Percentiles rank a stretch among this genome's conserved stretches.
These are phyloP conservation scores for Knoxia roxburghii DNA, from an alignment of 257 asterid genomes.

Conservation along the genomic window DNA sequence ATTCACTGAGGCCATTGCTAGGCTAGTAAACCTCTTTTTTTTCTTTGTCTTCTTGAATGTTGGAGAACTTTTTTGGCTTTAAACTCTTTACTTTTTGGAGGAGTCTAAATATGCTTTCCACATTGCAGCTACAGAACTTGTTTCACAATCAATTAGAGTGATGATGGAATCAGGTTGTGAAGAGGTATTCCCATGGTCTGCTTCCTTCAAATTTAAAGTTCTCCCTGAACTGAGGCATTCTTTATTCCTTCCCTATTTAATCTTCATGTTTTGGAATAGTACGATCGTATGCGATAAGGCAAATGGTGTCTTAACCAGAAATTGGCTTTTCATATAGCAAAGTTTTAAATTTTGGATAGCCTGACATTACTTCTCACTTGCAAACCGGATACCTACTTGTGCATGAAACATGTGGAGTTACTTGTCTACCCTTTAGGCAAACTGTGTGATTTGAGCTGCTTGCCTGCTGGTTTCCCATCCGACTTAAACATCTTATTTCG, in stretches of 20 bases:
- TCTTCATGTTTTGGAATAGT: neutral
- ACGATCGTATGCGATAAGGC: neutral
- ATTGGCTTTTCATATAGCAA: neutral
- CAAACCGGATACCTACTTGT: neutral
- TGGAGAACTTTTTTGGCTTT: neutral
- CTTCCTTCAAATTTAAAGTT: neutral
- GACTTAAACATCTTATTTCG: neutral
- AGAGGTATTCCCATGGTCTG: conserved; percentile 49
- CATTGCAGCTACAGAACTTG: conserved; percentile 82
- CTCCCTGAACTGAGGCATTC: neutral
- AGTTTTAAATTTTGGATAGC: neutral
- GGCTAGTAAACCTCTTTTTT: neutral
- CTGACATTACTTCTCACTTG: neutral
- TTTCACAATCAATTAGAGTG: conserved; percentile 61
- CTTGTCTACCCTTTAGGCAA: neutral
- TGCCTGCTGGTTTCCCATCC: neutral
- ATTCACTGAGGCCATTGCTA: neutral
- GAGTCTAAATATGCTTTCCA: neutral
- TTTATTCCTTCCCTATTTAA: neutral
- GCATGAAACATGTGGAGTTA: neutral
- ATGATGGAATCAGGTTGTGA: conserved; percentile 96
- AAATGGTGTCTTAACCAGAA: neutral
- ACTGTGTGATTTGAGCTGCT: too few relatives aligned
- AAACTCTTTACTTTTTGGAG: neutral
- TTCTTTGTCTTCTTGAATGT: neutral